Evolutionary conservation across 305 asterid genomes (phyloP).

Genomic region (Ajuga reptans): DNA sequence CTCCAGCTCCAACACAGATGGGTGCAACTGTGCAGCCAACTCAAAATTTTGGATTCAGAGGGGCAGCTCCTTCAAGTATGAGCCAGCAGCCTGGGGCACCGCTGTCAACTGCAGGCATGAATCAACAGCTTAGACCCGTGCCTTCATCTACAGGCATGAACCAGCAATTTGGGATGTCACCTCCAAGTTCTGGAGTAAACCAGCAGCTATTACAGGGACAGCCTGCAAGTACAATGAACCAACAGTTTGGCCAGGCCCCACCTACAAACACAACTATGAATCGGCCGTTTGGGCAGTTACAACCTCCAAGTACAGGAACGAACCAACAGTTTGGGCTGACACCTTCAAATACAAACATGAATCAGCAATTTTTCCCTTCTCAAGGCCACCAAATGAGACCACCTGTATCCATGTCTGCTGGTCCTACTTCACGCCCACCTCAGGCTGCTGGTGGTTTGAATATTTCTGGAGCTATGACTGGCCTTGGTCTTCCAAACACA

Average conservation of each 20-base stretch:
- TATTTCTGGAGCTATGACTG: constrained; percentile 39
- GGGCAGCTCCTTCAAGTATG: constrained; percentile 34
- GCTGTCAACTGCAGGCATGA: constrained; percentile 30
- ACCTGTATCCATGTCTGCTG: constrained; percentile 36
- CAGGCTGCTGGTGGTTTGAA: constrained; percentile 35
- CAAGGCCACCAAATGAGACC: constrained; percentile 53
- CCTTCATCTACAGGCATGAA: constrained; percentile 45
- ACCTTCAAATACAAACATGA: constrained; percentile 43
- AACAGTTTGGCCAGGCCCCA: constrained; percentile 38
- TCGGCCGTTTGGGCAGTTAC: constrained; percentile 34
- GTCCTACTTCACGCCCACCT: constrained; percentile 42
- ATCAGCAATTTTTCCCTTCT: constrained; percentile 52
- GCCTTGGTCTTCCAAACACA: constrained; percentile 42
- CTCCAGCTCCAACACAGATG: constrained; percentile 36
- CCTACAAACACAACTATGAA: constrained; percentile 35
- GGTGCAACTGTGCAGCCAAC: constrained; percentile 32
- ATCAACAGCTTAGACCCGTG: constrained; percentile 33
- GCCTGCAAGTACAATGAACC: constrained; percentile 53
- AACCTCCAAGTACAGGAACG: constrained; percentile 26
- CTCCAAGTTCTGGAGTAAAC: constrained; percentile 43
- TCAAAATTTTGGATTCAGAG: constrained; percentile 51
- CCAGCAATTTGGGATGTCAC: constrained; percentile 42
- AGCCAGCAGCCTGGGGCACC: constrained; percentile 34
- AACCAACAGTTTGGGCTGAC: constrained; percentile 39
- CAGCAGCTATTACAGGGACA: constrained; percentile 44